Evolutionary conservation across 495 filamentous ascomycete genomes (phyloP), one percentile per base, ranked within the genome.

Genomic region (Podospora fimiseda): DNA sequence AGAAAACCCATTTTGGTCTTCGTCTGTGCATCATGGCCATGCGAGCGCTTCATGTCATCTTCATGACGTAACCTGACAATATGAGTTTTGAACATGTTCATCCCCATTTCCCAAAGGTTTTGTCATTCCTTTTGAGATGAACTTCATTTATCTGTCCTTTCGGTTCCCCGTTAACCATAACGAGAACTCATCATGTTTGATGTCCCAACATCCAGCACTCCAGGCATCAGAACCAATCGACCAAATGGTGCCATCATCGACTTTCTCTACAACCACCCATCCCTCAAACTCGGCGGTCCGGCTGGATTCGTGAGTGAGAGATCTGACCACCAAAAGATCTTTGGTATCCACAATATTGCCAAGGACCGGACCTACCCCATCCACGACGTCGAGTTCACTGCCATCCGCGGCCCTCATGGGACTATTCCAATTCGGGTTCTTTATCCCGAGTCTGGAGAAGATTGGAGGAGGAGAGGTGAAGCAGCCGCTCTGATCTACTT

Each of bases 371-470:
- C 45, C 2, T 51, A 60, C 21, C 57, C 61, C 13, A 71, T 71
- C 19, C 52, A 47, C 21, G 38, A 50, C 0, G 63, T 71, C 13
- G 67, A 67, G 27, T 67, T 65, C 56, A 67, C 64, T 1, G 66
- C 66, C 8, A 60, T 69, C 45, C 67, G 57, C 11, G 69, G 70
- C 0, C 70, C 66, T 0, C 60, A 70, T 37, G 69, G 70, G 9
- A 68, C 62, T 0, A 69, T 71, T 13, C 66, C 64, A 0, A 50
- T 68, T 16, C 55, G 69, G 0, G 48, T 68, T 2, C 54, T 70
- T 5, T 72, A 69, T 43, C 68, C 68, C 2, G 20, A 2, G 1
- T 54, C 46, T 0, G 60, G 43, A 5, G 50, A 58, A 15, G 42
- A 24, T 4, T 18, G 46, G 3, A 53, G 44, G 21, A 50, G 45